Evolutionary conservation across 1,139 yeast genomes (phyloP).

Genomic region (Hemisphaericaspora xylanilytica): DNA sequence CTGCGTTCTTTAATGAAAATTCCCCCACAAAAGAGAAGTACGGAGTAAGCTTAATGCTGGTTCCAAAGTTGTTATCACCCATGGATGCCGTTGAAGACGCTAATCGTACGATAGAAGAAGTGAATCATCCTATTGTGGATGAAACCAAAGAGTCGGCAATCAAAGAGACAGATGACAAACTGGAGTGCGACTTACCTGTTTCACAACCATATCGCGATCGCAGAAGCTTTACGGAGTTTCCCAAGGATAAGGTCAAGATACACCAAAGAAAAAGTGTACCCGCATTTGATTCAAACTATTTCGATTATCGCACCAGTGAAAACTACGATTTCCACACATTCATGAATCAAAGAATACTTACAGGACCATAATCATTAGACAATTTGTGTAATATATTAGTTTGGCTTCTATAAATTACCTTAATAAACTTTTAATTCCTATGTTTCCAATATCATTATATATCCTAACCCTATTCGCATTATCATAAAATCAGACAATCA

Average conservation of each 20-base stretch:
- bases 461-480: neutral
- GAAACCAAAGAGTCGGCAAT: too few species aligned
- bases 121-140: too few species aligned
- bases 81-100: neutral
- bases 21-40: too few species aligned
- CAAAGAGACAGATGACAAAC: too few species aligned
- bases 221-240: neutral
- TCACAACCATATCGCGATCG: too few species aligned
- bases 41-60: neutral
- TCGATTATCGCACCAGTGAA: constrained; percentile 31
- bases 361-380: neutral
- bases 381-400: neutral
- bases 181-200: too few species aligned
- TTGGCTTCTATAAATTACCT: neutral
- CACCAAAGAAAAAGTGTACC: constrained; percentile 9
- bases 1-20: neutral
- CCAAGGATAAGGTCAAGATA: neutral
- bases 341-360: constrained; percentile 27
- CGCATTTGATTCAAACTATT: constrained; percentile 16
- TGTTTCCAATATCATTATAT: neutral
- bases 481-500: neutral
- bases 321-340: constrained; percentile 39
- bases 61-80: neutral
- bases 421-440: neutral
- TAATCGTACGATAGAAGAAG: too few species aligned